A percentile compares a stretch with the other conserved stretches of the same genome.
Evolutionary conservation across 306 rosid genomes (phyloP).

Genomic region (Pterocarpus macrocarpus): DNA sequence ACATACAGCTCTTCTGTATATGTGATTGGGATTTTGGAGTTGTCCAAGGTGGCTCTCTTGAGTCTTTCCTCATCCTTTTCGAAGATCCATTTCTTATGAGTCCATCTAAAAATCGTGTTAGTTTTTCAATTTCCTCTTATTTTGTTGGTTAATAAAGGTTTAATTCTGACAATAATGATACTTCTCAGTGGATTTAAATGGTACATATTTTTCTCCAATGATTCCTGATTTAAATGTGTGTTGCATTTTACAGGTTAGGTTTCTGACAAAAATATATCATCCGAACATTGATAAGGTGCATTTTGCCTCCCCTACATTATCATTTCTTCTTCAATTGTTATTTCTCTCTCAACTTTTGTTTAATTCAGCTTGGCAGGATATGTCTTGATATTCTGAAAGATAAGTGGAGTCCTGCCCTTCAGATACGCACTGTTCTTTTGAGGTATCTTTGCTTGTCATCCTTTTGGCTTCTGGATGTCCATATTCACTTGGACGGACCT

Average conservation of each 20-base stretch:
- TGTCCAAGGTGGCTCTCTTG: slow-evolving; percentile 2
- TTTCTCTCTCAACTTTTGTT: slow-evolving; percentile 24
- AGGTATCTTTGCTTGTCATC: slow-evolving; percentile 57
- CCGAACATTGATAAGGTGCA: slow-evolving; percentile 95
- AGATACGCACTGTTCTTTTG: slow-evolving; percentile 91
- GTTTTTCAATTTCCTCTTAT: slow-evolving; percentile 22
- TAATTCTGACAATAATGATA: not conserved
- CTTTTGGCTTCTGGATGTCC: not conserved
- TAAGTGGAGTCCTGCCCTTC: slow-evolving; percentile 94
- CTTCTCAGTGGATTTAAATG: slow-evolving; percentile 16
- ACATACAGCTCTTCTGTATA: slow-evolving; percentile 1
- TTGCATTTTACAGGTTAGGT: slow-evolving; percentile 76
- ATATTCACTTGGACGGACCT: slow-evolving; percentile 8
- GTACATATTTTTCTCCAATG: not conserved
- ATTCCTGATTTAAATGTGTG: slow-evolving; percentile 2
- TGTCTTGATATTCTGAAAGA: slow-evolving; percentile 90
- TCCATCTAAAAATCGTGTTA: not conserved
- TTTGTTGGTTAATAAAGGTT: not conserved
- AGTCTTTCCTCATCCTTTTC: slow-evolving; percentile 2
- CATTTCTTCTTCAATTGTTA: slow-evolving; percentile 2
- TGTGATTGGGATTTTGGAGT: slow-evolving; percentile 25
- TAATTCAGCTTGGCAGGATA: slow-evolving; percentile 81
- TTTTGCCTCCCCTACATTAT: slow-evolving; percentile 26
- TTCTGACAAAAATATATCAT: slow-evolving; percentile 92
- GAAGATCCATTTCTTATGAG: not conserved